phyloP scores from a whole-genome alignment of 2,329 filamentous ascomycete species.

The Fusarium staphyleae region DNA sequence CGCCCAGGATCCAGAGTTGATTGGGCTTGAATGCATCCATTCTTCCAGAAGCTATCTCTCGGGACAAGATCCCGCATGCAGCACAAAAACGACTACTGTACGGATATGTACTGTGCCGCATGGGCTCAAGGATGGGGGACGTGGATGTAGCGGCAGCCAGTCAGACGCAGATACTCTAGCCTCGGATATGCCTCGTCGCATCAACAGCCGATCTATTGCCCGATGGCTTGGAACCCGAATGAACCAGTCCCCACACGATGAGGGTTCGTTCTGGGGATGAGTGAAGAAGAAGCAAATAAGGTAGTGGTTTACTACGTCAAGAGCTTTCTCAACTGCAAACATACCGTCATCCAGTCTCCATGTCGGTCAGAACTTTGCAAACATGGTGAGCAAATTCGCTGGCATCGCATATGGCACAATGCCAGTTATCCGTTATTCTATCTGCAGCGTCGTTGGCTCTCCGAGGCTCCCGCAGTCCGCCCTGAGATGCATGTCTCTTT shows the following conservation, averaged over 20 bases:
- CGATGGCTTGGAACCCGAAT: conserved; percentile 25
- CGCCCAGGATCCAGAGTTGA: conserved; percentile 16
- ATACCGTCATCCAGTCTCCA: conserved; percentile 14
- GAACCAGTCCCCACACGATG: conserved; percentile 18
- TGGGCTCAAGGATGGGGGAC: conserved; percentile 15
- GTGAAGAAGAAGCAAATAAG: neutral
- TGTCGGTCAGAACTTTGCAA: conserved; percentile 15
- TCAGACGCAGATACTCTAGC: conserved; percentile 22
- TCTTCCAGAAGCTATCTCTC: conserved; percentile 28
- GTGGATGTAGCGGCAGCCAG: conserved; percentile 29
- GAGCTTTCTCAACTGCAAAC: neutral
- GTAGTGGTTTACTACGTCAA: conserved; percentile 16
- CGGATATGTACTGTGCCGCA: conserved; percentile 14
- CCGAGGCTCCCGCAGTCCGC: conserved; percentile 16
- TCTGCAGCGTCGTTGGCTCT: conserved; percentile 24
- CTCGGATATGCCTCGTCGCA: conserved; percentile 17
- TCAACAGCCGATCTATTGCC: conserved; percentile 26
- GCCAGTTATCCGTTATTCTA: conserved; percentile 35
- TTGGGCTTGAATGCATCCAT: conserved; percentile 33
- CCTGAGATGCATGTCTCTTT: conserved; percentile 21
- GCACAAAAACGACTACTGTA: conserved; percentile 12
- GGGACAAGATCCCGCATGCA: conserved; percentile 19
- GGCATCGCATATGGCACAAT: conserved; percentile 21
- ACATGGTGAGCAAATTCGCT: conserved; percentile 13
- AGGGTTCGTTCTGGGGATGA: neutral